Base-by-base conservation (phyloP, 768 basidiomycete species). In the Tephrocybe rancida region DNA sequence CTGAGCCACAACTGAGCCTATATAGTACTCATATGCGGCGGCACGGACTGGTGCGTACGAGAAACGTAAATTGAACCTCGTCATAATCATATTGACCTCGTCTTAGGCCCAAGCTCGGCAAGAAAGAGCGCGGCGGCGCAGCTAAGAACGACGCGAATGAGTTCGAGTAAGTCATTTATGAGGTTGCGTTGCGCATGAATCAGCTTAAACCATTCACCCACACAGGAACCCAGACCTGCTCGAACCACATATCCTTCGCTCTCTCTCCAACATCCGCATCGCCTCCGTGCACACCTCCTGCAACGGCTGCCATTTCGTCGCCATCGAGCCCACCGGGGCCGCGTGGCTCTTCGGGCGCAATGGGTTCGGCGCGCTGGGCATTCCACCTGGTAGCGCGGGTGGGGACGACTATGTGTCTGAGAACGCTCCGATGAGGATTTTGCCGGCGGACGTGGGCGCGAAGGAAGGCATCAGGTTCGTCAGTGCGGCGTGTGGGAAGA, bases 271-370 rank as follows among this genome's bases (percentile, higher is more conserved):
- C 67, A 78, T 95, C 71, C 84, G 86, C 65, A 77, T 80, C 9
- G 70, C 75, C 19, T 89, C 88, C 7, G 70, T 95, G 47, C 86
- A 95, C 67, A 80, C 90, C 9, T 88, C 89, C 1, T 90, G 89
- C 61, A 80, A 74, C 9, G 83, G 83, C 6, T 92, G 89, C 64
- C 90, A 94, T 65, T 86, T 82, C 61, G 83, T 94, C 37, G 84
- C 77, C 13, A 67, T 95, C 57, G 90, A 91, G 72, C 60, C 79
- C 21, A 80, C 86, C 48, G 94, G 93, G 6, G 78, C 82, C 34
- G 96, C 94, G 8, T 95, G 92, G 87, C 70, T 98, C 61, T 92
- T 95, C 65, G 96, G 96, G 6, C 85, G 93, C 48, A 93, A 92
- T 69, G 84, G 83, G 35, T 85, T 77, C 52, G 75, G 81, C 52